Evolutionary conservation across 2,329 filamentous ascomycete species (phyloP).

Genomic region (Pseudopyricularia javanii): DNA sequence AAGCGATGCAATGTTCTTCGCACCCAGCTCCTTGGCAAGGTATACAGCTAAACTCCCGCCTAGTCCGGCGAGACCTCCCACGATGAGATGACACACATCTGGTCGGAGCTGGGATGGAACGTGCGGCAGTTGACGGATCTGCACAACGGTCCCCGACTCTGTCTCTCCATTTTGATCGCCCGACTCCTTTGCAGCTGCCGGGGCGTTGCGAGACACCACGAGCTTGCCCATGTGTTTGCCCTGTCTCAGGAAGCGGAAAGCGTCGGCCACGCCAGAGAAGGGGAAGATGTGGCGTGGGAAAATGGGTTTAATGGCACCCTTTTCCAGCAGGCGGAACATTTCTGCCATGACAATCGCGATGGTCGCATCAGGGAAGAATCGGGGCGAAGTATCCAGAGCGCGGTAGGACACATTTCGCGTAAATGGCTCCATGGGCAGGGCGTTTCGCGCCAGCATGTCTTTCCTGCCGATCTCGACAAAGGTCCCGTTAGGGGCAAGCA

Average conservation of each 20-base stretch:
- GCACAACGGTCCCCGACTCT: background rate
- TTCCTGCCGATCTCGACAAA: constrained; percentile 16
- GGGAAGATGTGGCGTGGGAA: background rate
- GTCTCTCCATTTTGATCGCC: background rate
- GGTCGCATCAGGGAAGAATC: background rate
- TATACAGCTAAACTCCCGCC: background rate
- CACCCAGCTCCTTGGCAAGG: background rate
- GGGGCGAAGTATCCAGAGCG: constrained; percentile 1
- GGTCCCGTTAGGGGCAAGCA: constrained; percentile 15
- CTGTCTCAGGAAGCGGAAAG: background rate
- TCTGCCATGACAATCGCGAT: background rate
- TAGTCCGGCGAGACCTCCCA: background rate
- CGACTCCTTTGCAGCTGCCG: background rate
- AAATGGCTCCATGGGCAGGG: constrained; percentile 21
- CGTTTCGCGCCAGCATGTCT: constrained; percentile 12
- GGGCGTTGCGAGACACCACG: background rate
- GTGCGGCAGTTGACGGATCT: background rate
- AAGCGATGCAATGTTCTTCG: background rate
- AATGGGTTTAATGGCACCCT: background rate
- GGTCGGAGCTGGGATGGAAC: background rate
- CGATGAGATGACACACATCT: background rate
- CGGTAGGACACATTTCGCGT: constrained; percentile 7
- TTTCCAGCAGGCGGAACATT: background rate
- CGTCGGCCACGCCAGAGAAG: background rate
- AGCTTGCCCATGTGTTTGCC: background rate